These are phyloP conservation scores for Pichia nanzhaoensis DNA, from an alignment of 805 yeast species.

Conservation along the genomic window DNA sequence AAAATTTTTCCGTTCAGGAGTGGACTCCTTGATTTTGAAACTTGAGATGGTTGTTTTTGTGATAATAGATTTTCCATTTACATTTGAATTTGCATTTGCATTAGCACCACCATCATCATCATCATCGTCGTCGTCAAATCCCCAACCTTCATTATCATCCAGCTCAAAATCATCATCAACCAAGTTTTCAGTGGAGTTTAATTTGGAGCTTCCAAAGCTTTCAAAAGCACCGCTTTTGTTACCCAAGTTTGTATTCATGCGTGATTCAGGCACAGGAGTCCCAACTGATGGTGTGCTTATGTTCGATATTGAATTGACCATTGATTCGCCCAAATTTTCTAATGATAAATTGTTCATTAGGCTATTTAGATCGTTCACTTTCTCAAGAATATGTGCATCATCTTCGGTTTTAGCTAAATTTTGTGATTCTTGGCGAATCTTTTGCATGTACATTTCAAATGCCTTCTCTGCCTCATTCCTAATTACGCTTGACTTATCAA, in stretches of 20 bases:
- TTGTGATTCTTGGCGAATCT: slow-evolving; percentile 43
- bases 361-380: slow-evolving; percentile 11
- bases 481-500: slow-evolving; percentile 67
- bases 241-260: neutral
- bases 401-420: slow-evolving; percentile 26
- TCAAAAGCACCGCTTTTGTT: no score
- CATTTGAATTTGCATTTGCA: neutral
- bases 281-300: slow-evolving; percentile 1
- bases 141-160: slow-evolving; percentile 28
- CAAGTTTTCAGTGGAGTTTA: slow-evolving; percentile 2
- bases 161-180: slow-evolving; percentile 19
- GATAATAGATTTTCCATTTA: slow-evolving; percentile 4
- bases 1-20: neutral
- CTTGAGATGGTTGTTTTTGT: neutral
- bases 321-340: slow-evolving; percentile 16
- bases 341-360: slow-evolving; percentile 20
- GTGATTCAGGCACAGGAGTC: slow-evolving; percentile 6
- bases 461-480: slow-evolving; percentile 65
- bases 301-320: slow-evolving; percentile 3
- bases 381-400: slow-evolving; percentile 22
- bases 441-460: slow-evolving; percentile 53
- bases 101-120: neutral
- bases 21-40: no score
- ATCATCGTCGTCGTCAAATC: slow-evolving; percentile 21
- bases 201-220: neutral